Conservation (phyloP, 1,139 yeast genomes). For the Candida freyschussii region DNA sequence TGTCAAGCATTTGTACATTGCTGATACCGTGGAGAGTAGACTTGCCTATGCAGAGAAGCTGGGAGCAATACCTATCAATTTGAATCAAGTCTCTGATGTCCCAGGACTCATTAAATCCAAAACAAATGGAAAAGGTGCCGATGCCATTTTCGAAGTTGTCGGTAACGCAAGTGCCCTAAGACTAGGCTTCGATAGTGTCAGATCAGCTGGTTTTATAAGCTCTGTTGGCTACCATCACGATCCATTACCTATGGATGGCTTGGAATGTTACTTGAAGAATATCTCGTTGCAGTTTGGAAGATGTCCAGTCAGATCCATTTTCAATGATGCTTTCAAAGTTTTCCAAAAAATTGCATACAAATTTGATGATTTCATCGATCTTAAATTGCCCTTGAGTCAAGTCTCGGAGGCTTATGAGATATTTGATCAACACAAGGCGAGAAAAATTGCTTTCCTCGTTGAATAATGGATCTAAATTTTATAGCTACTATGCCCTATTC, state of each 20-base stretch:
- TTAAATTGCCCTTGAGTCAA: slow-evolving; percentile 39
- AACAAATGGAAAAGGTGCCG: slow-evolving; percentile 59
- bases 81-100: slow-evolving; percentile 53
- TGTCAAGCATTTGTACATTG: slow-evolving; percentile 76
- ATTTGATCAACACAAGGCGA: slow-evolving; percentile 51
- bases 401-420: slow-evolving; percentile 44
- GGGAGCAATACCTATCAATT: slow-evolving; percentile 65
- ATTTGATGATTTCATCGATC: slow-evolving; percentile 47
- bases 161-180: slow-evolving; percentile 64
- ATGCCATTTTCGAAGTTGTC: slow-evolving; percentile 72
- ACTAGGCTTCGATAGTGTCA: slow-evolving; percentile 48
- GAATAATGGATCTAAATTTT: too few species aligned
- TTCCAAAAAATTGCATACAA: slow-evolving; percentile 41
- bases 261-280: slow-evolving; percentile 56
- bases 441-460: slow-evolving; percentile 45
- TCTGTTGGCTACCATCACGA: slow-evolving; percentile 63
- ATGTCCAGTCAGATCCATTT: slow-evolving; percentile 58
- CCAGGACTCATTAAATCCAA: slow-evolving; percentile 19
- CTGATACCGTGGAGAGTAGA: slow-evolving; percentile 68
- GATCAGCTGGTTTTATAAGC: slow-evolving; percentile 55
- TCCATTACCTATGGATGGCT: slow-evolving; percentile 51
- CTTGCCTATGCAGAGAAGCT: slow-evolving; percentile 50
- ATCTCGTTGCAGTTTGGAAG: slow-evolving; percentile 58
- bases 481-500: background rate
- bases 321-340: slow-evolving; percentile 46